A percentile compares a stretch with the other conserved stretches of the same genome.
phyloP scores from a whole-genome alignment of 108 stramenopile genomes.

The Pelagomonas calceolata region DNA sequence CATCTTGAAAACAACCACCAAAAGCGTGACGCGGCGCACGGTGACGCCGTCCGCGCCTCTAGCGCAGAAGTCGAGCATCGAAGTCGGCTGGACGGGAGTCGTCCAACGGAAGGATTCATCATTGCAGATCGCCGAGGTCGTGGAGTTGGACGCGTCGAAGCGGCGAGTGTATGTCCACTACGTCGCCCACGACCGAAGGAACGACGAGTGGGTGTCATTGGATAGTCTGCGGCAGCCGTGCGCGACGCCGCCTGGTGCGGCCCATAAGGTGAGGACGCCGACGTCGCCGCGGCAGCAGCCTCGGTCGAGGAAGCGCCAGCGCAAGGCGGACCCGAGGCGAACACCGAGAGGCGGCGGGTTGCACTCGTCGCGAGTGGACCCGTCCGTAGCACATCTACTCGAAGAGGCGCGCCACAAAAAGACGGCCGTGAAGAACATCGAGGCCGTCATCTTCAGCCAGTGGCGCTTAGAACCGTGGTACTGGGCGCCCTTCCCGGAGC shows the following conservation, averaged over 20 bases:
- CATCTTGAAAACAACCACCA: too few species aligned
- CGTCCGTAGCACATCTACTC: constrained; percentile 40
- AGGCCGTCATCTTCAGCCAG: constrained; percentile 75
- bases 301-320: not conserved
- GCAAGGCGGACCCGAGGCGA: not conserved
- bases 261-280: not conserved
- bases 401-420: constrained; percentile 95
- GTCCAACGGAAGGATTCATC: too few species aligned
- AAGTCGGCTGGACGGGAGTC: too few species aligned
- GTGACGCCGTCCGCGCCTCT: too few species aligned
- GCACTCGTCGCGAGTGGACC: constrained; percentile 44
- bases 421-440: constrained; percentile 99
- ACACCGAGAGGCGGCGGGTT: not conserved
- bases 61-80: too few species aligned
- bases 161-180: constrained; percentile 66
- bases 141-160: not conserved
- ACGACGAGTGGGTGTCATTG: constrained; percentile 70
- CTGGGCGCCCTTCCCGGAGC: constrained; percentile 87
- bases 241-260: constrained; percentile 5
- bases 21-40: too few species aligned
- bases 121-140: not conserved
- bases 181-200: constrained; percentile 59
- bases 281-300: not conserved
- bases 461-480: constrained; percentile 93
- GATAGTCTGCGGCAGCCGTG: constrained; percentile 31